phyloP scores from a whole-genome alignment of 2,329 filamentous ascomycete species.

The Ilyonectria mors-panacis region DNA sequence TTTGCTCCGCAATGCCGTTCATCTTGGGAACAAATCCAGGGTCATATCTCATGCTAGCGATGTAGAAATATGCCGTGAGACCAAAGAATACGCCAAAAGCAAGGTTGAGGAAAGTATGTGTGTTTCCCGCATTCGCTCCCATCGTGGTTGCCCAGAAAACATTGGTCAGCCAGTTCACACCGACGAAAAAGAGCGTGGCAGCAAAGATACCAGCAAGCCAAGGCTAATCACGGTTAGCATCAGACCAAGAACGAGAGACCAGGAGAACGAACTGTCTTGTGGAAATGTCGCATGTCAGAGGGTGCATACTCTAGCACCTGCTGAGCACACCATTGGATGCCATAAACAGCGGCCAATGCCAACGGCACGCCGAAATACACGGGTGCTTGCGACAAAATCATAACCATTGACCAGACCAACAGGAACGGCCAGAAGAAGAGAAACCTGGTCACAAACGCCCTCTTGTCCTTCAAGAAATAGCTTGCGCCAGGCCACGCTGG shows the following conservation, averaged over 20 bases:
- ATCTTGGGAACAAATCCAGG: slow-evolving; percentile 95
- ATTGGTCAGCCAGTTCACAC: slow-evolving; percentile 80
- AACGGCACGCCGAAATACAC: slow-evolving; percentile 84
- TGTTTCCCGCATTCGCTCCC: slow-evolving; percentile 36
- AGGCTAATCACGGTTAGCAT: slow-evolving; percentile 67
- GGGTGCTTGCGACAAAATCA: slow-evolving; percentile 80
- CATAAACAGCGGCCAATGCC: slow-evolving; percentile 75
- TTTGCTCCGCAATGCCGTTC: slow-evolving; percentile 90
- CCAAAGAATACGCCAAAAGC: slow-evolving; percentile 75
- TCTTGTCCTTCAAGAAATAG: slow-evolving; percentile 82
- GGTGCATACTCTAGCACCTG: slow-evolving; percentile 87
- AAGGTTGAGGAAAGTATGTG: slow-evolving; percentile 83
- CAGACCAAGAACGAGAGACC: background rate
- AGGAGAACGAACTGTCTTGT: slow-evolving; percentile 80
- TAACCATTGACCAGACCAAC: slow-evolving; percentile 79
- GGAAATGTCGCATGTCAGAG: slow-evolving; percentile 88
- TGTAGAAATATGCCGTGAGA: slow-evolving; percentile 88
- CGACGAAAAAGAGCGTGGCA: slow-evolving; percentile 85
- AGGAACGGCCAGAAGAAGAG: slow-evolving; percentile 92
- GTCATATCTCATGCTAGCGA: slow-evolving; percentile 87
- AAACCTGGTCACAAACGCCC: slow-evolving; percentile 85
- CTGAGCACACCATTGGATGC: slow-evolving; percentile 82
- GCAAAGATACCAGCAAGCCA: slow-evolving; percentile 96
- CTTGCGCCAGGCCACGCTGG: slow-evolving; percentile 81
- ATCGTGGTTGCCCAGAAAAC: slow-evolving; percentile 59